A percentile compares a stretch with the other conserved stretches of the same genome.
phyloP scores from a whole-genome alignment of 2,329 filamentous ascomycete species.

The Dothideomycetes sp. region DNA sequence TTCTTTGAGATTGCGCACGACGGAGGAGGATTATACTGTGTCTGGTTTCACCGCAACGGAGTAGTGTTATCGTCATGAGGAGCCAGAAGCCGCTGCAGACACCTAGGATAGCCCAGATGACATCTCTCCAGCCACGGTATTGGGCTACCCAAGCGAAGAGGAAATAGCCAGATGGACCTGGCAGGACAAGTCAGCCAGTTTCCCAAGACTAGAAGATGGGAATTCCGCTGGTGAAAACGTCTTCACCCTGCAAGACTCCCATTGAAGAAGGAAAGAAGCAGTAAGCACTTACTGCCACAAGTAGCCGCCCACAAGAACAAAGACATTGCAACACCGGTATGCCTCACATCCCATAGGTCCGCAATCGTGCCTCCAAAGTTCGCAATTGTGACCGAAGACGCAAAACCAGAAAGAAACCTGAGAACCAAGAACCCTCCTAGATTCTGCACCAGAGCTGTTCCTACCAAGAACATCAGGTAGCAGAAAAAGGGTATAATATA shows the following conservation, averaged over 20 bases:
- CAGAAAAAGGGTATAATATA: constrained; percentile 40
- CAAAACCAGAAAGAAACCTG: constrained; percentile 37
- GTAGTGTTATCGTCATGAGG: constrained; percentile 31
- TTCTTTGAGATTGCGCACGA: constrained; percentile 18
- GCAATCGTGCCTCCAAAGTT: constrained; percentile 35
- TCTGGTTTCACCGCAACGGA: constrained; percentile 30
- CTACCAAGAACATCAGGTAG: constrained; percentile 36
- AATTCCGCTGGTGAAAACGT: no score
- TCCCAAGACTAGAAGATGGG: no score
- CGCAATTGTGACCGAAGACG: constrained; percentile 36
- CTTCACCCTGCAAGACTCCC: no score
- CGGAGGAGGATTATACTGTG: constrained; percentile 34
- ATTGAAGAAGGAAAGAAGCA: no score
- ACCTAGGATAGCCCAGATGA: constrained; percentile 39
- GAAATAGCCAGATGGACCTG: constrained; percentile 38
- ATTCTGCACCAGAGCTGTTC: constrained; percentile 34
- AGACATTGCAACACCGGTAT: constrained; percentile 8
- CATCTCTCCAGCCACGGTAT: constrained; percentile 33
- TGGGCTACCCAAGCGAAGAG: constrained; percentile 39
- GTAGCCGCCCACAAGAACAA: constrained; percentile 41
- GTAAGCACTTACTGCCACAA: no score
- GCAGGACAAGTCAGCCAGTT: no score
- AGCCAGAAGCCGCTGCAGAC: constrained; percentile 38
- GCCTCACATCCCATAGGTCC: constrained; percentile 1
- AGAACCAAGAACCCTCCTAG: constrained; percentile 36